Evolutionary conservation across 163 green algal species (phyloP), one percentile per base, ranked within the genome.

Genomic region (Chloromonas sp.): DNA sequence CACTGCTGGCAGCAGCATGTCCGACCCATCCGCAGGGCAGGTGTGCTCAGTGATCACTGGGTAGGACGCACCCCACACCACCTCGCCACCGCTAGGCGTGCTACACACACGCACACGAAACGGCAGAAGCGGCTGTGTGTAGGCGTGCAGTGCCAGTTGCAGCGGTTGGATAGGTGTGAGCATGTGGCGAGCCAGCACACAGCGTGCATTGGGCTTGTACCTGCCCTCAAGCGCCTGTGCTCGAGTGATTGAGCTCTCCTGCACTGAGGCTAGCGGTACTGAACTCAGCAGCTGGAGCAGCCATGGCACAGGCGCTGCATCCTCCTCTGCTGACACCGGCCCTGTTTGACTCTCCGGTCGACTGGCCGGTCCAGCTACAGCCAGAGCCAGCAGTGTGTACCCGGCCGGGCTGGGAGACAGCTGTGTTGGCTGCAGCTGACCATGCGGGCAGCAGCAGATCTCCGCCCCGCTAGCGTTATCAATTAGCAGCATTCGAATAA

Each of bases 361-460:
- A 36, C 36, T 36, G 36, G 36, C 36, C 36, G 36, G 36, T 36
- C 36, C 36, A 76, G 36, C 36, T 36, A 36, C 36, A 13, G 82
- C 83, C 62, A 93, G 60, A 0, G 87, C 89, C 81, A 95, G 78
- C 66, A 96, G 74, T 8, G 84, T 89, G 87, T 94, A 94, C 78
- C 89, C 89, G 11, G 66, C 66, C 5, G 66, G 66, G 66, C 66
- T 74, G 66, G 66, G 66, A 5, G 5, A 5, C 66, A 74, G 66
- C 66, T 80, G 15, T 5, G 5, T 5, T 80, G 74, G 74, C 14
- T 80, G 15, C 74, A 80, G 57, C 5, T 14, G 74, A 2, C 74
- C 14, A 58, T 2, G 2, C 57, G 74, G 71, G 58, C 59, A 88
- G 70, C 61, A 79, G 66, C 11, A 60, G 36, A 36, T 81, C 11